Conservation (phyloP, 2,329 filamentous ascomycete species). For the Elsinoe arachidis region DNA sequence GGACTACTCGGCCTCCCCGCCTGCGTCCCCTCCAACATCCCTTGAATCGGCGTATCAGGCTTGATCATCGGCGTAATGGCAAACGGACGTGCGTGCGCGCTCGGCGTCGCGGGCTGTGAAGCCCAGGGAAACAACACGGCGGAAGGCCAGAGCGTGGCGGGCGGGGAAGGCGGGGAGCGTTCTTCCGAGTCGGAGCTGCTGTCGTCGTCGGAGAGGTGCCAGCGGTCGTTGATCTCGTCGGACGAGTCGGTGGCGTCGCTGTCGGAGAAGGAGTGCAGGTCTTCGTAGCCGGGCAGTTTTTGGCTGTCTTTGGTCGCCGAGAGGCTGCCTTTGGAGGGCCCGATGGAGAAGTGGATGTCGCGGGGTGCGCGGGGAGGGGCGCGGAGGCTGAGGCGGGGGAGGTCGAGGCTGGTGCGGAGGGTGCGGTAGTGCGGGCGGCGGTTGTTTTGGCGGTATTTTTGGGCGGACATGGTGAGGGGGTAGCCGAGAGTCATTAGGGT, state of each 20-base stretch:
- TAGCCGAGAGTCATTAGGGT: constrained; percentile 19
- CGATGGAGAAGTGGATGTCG: not conserved
- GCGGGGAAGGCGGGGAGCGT: constrained; percentile 26
- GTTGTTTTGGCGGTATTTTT: not conserved
- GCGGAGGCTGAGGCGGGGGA: not conserved
- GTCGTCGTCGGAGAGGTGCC: constrained; percentile 24
- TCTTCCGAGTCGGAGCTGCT: constrained; percentile 26
- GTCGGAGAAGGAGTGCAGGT: constrained; percentile 19
- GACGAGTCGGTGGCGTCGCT: constrained; percentile 25
- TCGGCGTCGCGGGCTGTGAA: constrained; percentile 25
- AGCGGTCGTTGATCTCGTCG: constrained; percentile 15
- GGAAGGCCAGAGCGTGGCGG: constrained; percentile 20
- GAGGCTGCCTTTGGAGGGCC: not conserved
- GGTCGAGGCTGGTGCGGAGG: constrained; percentile 9
- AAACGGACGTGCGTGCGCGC: constrained; percentile 16
- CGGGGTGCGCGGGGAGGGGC: not conserved
- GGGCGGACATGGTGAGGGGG: constrained; percentile 5
- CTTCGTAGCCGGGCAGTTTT: not conserved
- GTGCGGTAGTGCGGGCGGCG: constrained; percentile 6
- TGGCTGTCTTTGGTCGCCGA: not conserved
- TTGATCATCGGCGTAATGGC: constrained; percentile 13
- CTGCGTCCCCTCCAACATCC: not conserved
- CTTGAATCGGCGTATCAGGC: not conserved
- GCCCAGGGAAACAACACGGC: constrained; percentile 22
- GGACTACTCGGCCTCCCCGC: constrained; percentile 27